Conservation (phyloP, 805 yeast genomes). For the Maudiozyma serrabonitensis region DNA sequence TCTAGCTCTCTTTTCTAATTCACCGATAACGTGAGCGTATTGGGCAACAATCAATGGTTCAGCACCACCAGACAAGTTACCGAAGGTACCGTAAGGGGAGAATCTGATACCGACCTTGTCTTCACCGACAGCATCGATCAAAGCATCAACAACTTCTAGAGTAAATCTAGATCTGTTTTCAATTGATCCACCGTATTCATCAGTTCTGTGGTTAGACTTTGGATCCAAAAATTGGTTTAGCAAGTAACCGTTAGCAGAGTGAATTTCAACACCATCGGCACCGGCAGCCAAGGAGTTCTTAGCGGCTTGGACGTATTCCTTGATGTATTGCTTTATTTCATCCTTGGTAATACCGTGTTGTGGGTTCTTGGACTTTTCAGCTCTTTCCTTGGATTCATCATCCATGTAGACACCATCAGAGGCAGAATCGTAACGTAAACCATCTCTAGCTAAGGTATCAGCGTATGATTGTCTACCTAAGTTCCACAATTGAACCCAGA, state of each 20-base stretch:
- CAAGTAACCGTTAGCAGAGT: conserved; percentile 58
- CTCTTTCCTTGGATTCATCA: conserved; percentile 29
- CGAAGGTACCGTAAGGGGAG: conserved; percentile 36
- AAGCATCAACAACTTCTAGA: conserved; percentile 42
- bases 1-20: conserved; percentile 31
- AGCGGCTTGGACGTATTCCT: conserved; percentile 38
- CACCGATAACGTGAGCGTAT: conserved; percentile 31
- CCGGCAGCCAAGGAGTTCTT: conserved; percentile 27
- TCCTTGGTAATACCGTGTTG: conserved; percentile 24
- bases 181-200: conserved; percentile 45
- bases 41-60: conserved; percentile 28
- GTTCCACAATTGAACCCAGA: conserved; percentile 44
- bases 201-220: conserved; percentile 37
- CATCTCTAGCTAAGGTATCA: conserved; percentile 27
- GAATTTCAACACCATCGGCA: conserved; percentile 57
- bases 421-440: conserved; percentile 32
- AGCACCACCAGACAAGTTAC: conserved; percentile 30
- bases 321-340: conserved; percentile 33
- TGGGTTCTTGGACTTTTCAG: conserved; percentile 25
- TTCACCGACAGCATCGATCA: conserved; percentile 43
- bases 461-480: conserved; percentile 36
- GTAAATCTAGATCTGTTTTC: conserved; percentile 39
- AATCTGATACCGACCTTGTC: conserved; percentile 38
- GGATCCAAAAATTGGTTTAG: conserved; percentile 45
- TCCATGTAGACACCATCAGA: conserved; percentile 28